Evolutionary conservation across 768 basidiomycete genomes (phyloP).

Genomic region (Boletus rex-veris): DNA sequence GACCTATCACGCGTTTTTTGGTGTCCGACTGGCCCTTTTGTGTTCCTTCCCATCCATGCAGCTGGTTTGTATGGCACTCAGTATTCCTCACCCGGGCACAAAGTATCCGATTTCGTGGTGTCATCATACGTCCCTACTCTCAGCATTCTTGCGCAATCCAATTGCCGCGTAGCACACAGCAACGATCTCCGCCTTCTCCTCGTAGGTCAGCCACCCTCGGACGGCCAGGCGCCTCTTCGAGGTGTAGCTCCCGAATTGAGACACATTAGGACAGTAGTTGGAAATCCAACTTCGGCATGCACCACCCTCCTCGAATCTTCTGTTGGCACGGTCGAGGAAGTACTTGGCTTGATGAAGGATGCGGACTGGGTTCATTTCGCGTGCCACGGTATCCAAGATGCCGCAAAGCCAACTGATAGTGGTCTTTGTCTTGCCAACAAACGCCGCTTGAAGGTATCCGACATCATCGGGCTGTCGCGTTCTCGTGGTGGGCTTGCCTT

Average conservation of each 20-base stretch:
- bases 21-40: background rate
- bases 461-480: background rate
- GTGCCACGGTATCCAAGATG: background rate
- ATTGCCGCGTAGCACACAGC: background rate
- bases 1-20: background rate
- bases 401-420: background rate
- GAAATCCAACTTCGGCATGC: background rate
- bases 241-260: slow-evolving; percentile 17
- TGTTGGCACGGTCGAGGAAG: slow-evolving; percentile 10
- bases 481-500: background rate
- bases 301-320: background rate
- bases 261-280: slow-evolving; percentile 14
- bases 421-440: background rate
- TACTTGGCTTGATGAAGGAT: background rate
- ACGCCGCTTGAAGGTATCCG: background rate
- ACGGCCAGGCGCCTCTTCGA: slow-evolving; percentile 5
- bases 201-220: slow-evolving; percentile 13
- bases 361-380: background rate
- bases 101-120: background rate
- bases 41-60: background rate
- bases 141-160: slow-evolving; percentile 8
- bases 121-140: background rate
- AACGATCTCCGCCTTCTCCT: background rate
- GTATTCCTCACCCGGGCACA: background rate
- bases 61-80: background rate